These are phyloP conservation scores for Wickerhamiella dianesei DNA, from an alignment of 805 yeast genomes.

Conservation along the genomic window DNA sequence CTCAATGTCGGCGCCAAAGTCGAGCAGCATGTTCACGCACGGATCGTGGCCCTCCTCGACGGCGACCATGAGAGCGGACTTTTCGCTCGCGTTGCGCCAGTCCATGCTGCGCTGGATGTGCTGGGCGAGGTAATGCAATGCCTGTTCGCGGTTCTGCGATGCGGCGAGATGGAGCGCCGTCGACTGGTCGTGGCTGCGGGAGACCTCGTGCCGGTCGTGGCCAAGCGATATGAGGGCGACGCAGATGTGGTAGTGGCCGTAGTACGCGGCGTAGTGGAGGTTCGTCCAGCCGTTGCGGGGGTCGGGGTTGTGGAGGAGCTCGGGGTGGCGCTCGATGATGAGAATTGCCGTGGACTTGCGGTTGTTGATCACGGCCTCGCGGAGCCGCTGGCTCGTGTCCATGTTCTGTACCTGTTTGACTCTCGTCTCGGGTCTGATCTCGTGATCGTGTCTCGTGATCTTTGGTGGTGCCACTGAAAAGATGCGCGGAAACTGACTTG, in stretches of 20 bases:
- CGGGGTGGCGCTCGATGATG: slow-evolving; percentile 54
- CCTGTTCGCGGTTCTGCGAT: slow-evolving; percentile 49
- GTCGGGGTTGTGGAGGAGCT: slow-evolving; percentile 53
- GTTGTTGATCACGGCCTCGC: slow-evolving; percentile 52
- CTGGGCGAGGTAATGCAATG: slow-evolving; percentile 58
- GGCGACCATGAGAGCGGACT: slow-evolving; percentile 48
- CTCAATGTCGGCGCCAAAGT: slow-evolving; percentile 66
- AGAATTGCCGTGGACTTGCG: slow-evolving; percentile 50
- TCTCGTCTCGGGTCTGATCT: background rate
- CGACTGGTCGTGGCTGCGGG: slow-evolving; percentile 39
- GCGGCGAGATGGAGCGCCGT: slow-evolving; percentile 65
- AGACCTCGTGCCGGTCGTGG: slow-evolving; percentile 39
- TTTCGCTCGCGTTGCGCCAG: slow-evolving; percentile 38
- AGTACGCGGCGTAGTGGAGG: slow-evolving; percentile 63
- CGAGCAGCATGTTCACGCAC: slow-evolving; percentile 50
- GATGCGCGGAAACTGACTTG: too few species aligned
- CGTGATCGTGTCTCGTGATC: background rate
- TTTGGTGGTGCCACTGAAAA: too few species aligned
- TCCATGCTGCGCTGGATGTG: slow-evolving; percentile 46
- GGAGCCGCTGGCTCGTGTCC: slow-evolving; percentile 56
- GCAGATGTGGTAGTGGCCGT: slow-evolving; percentile 60
- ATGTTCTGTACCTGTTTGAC: too few species aligned
- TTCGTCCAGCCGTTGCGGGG: slow-evolving; percentile 70
- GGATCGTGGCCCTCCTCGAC: slow-evolving; percentile 45
- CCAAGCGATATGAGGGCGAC: slow-evolving; percentile 40